Evolutionary conservation across 2,329 filamentous ascomycete genomes (phyloP), one percentile per base, ranked within the genome.

Genomic region (Cordyceps pruinosa): DNA sequence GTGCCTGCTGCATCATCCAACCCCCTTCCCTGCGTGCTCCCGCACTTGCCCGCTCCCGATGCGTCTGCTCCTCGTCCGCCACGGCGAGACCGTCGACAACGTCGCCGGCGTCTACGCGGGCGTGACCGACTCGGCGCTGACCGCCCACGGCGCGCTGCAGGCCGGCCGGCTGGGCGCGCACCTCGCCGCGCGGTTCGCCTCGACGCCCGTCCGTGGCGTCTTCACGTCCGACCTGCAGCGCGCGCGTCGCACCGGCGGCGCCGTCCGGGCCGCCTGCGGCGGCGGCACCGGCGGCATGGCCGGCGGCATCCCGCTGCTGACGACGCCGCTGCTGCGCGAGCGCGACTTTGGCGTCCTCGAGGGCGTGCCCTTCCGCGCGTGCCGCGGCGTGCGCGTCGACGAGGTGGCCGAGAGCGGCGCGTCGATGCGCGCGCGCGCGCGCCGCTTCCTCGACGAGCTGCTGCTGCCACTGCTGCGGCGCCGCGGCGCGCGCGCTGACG

Each of bases 51-150:
- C 45, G 9, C 8, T 26, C 26, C 7, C 34, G 7, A 73, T 73
- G 70, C 71, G 66, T 59, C 62, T 96, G 56, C 84, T 91, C 66
- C 79, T 96, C 65, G 84, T 96, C 66, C 86, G 91, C 57, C 91
- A 96, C 77, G 91, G 87, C 67, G 91, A 96, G 75, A 93, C 90
- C 17, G 88, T 95, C 62, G 89, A 96, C 73, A 96, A 96, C 70
- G 87, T 94, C 58, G 87, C 87, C 41, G 82, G 85, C 56, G 73
- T 89, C 59, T 92, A 88, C 53, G 91, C 91, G 64, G 91, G 91
- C 59, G 82, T 84, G 52, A 88, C 85, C 69, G 89, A 96, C 72
- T 93, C 90, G 1, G 75, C 83, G 41, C 77, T 96, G 64, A 96
- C 91, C 25, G 86, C 84, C 61, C 89, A 96, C 72, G 91, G 91